Base-by-base conservation (phyloP, 768 basidiomycete genomes). In the Rhizopogon sp. region DNA sequence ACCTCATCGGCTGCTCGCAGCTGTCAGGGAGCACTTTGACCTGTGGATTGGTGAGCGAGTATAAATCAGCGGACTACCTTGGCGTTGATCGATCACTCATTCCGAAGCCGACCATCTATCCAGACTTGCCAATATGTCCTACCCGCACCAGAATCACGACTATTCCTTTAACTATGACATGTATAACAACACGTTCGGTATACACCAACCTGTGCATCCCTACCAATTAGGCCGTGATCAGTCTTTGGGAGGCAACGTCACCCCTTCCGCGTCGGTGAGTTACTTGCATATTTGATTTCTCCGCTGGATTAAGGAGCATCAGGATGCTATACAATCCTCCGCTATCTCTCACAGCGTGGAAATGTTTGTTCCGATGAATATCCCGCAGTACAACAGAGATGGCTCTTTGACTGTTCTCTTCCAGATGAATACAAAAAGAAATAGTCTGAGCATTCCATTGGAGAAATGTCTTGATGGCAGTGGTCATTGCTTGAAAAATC, bases 381-480 rank as follows among this genome's bases (percentile, higher is more conserved):
- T 42, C 33, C 25, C 31, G n/a, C 39, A 29, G 25, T 22, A 29
- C 29, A 52, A 29, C 10, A 44, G 28, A 52, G 28, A 52, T n/a
- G 51, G 44, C n/a, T 52, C 37, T 11, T 52, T 41, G 22, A 49
- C 33, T 37, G 35, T 49, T 22, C 35, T 49, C 20, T 49, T 49
- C 14, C 47, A 49, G 20, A 20, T 9, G 8, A 20, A 50, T 29
- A 16, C 44, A 17, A 25, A 44, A 20, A 29, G 20, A 20, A 52
- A 49, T 10, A 54, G 35, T 28, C 50, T 51, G 35, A 53, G 46
- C 11, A 20, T 37, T 53, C 31, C 46, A 20, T 54, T 50, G 25
- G 45, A 54, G 10, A 17, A 54, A 17, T 37, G 35, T 22, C 25
- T 54, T 37, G 31, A 31, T 20, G 31, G 6, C 3, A 25, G n/a